Evolutionary conservation across 2,329 filamentous ascomycete species (phyloP).

Genomic region (Dactylonectria estremocensis): DNA sequence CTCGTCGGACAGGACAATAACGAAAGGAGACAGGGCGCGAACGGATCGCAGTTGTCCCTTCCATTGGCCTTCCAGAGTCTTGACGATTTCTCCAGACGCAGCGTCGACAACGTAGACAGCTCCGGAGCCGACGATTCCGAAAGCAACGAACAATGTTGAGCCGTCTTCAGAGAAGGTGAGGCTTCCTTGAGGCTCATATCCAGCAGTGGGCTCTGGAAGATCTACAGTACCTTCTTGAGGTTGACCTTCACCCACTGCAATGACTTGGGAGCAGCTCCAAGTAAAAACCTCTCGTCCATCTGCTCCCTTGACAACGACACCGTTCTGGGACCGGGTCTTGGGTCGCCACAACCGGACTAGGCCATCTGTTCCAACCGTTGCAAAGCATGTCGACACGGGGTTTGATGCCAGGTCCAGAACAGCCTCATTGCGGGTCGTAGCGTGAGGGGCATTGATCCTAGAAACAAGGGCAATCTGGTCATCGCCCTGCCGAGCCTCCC

Average conservation of each 20-base stretch:
- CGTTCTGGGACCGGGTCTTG: constrained; percentile 77
- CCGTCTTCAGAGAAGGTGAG: constrained; percentile 88
- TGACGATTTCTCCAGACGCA: constrained; percentile 75
- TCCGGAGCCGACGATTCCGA: constrained; percentile 68
- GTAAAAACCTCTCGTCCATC: constrained; percentile 74
- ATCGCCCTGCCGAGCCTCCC: constrained; percentile 75
- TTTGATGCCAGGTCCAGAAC: constrained; percentile 83
- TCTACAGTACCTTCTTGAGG: constrained; percentile 58
- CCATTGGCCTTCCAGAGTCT: constrained; percentile 78
- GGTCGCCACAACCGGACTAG: constrained; percentile 87
- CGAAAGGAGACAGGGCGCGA: constrained; percentile 78
- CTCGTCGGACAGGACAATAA: constrained; percentile 82
- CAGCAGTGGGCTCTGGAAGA: constrained; percentile 38
- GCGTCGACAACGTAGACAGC: constrained; percentile 85
- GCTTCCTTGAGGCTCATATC: constrained; percentile 69
- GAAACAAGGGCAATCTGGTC: constrained; percentile 82
- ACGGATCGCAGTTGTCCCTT: constrained; percentile 76
- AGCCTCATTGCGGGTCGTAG: constrained; percentile 66
- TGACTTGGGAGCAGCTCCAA: constrained; percentile 80
- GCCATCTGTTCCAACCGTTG: constrained; percentile 87
- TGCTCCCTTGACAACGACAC: constrained; percentile 73
- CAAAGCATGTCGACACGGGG: constrained; percentile 79
- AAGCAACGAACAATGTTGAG: constrained; percentile 82
- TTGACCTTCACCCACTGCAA: constrained; percentile 67
- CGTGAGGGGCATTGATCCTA: constrained; percentile 87